Percentiles rank a stretch among this genome's conserved stretches.
Conservation (phyloP, 1,284 basidiomycete species). For the Prillingera fragicola region DNA sequence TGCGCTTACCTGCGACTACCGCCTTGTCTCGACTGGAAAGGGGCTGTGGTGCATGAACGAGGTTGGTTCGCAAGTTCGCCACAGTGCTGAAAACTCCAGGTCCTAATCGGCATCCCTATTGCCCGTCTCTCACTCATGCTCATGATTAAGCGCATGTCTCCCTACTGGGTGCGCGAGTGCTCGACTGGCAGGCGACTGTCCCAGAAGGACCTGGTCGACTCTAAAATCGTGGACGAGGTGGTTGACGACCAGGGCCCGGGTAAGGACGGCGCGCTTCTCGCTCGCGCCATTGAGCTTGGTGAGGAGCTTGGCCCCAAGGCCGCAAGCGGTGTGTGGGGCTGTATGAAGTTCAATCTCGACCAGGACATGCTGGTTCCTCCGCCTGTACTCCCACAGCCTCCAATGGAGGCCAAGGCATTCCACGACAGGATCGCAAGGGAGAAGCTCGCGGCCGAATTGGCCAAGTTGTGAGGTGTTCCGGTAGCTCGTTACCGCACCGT, state of each 20-base stretch:
- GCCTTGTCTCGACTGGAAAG: conserved; percentile 76
- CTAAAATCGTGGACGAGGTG: conserved; percentile 67
- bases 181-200: conserved; percentile 76
- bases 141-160: conserved; percentile 61
- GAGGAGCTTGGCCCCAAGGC: conserved; percentile 46
- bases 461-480: no score
- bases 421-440: no score
- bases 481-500: no score
- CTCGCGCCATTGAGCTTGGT: conserved; percentile 47
- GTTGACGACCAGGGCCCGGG: conserved; percentile 53
- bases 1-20: conserved; percentile 77
- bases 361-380: no score
- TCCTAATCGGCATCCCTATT: conserved; percentile 74
- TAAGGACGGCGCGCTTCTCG: conserved; percentile 56
- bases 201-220: conserved; percentile 62
- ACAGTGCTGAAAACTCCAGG: conserved; percentile 51
- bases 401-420: no score
- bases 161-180: conserved; percentile 64
- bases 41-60: conserved; percentile 93
- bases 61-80: conserved; percentile 47
- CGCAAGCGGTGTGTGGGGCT: conserved; percentile 51
- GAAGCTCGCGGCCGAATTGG: no score
- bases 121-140: conserved; percentile 67
- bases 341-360: no score
- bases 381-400: no score